Evolutionary conservation across 2,329 filamentous ascomycete species (phyloP), one percentile per base, ranked within the genome.

Genomic region (Penicillium hordei): DNA sequence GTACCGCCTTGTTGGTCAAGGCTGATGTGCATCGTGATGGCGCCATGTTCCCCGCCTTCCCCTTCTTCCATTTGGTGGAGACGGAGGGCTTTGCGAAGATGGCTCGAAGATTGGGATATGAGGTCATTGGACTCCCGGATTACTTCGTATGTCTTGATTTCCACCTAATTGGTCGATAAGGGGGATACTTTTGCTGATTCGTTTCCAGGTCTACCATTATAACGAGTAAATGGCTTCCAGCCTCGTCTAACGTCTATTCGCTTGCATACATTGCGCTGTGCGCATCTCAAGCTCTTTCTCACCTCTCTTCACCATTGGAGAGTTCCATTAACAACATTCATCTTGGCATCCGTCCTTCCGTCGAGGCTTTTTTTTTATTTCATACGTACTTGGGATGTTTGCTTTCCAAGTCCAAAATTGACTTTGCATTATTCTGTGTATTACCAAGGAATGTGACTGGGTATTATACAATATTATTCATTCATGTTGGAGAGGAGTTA

Each of bases 51-150:
- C 94, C 94, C 19, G 86, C 94, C 0, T 99, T 99, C 72, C 78
- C 93, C 3, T 99, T 99, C 72, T 97, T 97, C 73, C 89, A 99
- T 75, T 82, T 99, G 60, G 95, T 99, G 60, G 94, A 99, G 81
- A 97, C 94, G 0, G 94, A 99, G 72, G 94, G 94, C 0, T 99
- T 99, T 70, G 93, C 94, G 19, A 96, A 93, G 78, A 99, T 99
- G 94, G 93, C 93, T 13, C 89, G 86, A 73, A 82, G 94, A 64
- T 76, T 99, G 70, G 92, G 92, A 48, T 97, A 92, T 87, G 83
- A 88, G 60, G 85, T 90, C 58, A 91, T 83, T 66, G 94, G 94
- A n/a, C 79, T 97, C 70, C 94, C 94, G 42, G 96, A 97, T 78
- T 99, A 99, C 79, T 93, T 93, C 82, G 94, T 97, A 78, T 19